Percentiles rank a stretch among this genome's conserved stretches.
Conservation (phyloP, 2,329 filamentous ascomycete genomes). For the Nemania sp. region DNA sequence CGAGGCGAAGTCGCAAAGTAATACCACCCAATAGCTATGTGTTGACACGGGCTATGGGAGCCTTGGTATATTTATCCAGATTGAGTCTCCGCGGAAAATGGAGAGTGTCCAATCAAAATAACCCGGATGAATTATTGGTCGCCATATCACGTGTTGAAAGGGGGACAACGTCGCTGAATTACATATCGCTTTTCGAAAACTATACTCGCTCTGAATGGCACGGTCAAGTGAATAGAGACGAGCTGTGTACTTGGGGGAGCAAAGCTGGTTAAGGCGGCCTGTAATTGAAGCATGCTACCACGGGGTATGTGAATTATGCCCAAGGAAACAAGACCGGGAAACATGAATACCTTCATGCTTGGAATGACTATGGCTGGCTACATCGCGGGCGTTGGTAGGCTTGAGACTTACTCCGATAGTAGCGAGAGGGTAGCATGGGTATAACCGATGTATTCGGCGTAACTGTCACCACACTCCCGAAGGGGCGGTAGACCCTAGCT, state of each 20-base stretch:
- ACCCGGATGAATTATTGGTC: slow-evolving; percentile 5
- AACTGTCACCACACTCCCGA: too few species aligned
- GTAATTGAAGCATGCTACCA: neutral
- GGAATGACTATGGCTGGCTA: too few species aligned
- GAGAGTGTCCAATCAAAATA: slow-evolving; percentile 6
- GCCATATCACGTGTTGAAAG: slow-evolving; percentile 12
- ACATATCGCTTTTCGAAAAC: neutral
- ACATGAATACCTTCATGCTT: too few species aligned
- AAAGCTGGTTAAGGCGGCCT: neutral
- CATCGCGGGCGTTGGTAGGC: too few species aligned
- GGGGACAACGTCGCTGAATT: neutral
- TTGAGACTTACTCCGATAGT: too few species aligned
- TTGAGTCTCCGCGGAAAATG: slow-evolving; percentile 20
- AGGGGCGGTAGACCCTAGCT: too few species aligned
- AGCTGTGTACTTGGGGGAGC: neutral
- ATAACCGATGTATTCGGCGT: too few species aligned
- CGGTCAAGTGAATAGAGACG: neutral
- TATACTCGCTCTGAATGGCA: neutral
- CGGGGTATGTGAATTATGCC: neutral
- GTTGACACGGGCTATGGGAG: slow-evolving; percentile 13
- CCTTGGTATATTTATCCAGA: slow-evolving; percentile 27
- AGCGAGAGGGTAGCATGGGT: too few species aligned
- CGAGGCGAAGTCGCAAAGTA: neutral
- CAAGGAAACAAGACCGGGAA: too few species aligned
- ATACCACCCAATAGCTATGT: slow-evolving; percentile 15